A percentile compares a stretch with the other conserved stretches of the same genome.
Evolutionary conservation across 2,329 filamentous ascomycete species (phyloP).

Genomic region (Diaporthe australafricana): DNA sequence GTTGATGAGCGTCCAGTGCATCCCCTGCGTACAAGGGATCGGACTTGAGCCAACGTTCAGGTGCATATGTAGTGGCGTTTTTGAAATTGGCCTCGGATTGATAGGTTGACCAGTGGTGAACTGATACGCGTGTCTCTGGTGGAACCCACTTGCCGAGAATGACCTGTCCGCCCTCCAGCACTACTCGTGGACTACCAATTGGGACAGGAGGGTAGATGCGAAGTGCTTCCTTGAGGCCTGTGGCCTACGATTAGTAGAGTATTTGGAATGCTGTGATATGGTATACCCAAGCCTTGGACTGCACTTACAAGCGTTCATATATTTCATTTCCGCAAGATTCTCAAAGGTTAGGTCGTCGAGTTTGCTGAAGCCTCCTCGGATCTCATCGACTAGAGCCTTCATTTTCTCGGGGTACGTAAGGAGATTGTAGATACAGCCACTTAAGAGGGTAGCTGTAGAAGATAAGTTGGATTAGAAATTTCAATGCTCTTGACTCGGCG

Average conservation of each 20-base stretch:
- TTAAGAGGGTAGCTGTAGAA: conserved; percentile 15
- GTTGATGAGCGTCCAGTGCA: background rate
- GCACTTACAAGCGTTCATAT: conserved; percentile 42
- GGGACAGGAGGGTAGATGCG: conserved; percentile 43
- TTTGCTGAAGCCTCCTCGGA: conserved; percentile 43
- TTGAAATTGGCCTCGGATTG: conserved; percentile 24
- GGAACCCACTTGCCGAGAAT: conserved; percentile 17
- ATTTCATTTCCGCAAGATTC: conserved; percentile 39
- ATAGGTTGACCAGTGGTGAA: conserved; percentile 31
- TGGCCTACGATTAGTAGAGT: background rate
- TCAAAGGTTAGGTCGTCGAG: conserved; percentile 45
- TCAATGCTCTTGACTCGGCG: background rate
- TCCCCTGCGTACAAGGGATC: conserved; percentile 8
- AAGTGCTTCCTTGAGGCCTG: conserved; percentile 41
- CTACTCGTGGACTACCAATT: conserved; percentile 38
- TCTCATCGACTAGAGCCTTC: conserved; percentile 42
- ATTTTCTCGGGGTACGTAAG: background rate
- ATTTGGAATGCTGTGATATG: too few species aligned
- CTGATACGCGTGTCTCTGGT: conserved; percentile 27
- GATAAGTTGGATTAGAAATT: background rate
- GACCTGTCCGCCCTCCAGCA: conserved; percentile 42
- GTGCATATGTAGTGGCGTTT: conserved; percentile 1
- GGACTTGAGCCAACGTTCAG: conserved; percentile 18
- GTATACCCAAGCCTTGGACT: too few species aligned
- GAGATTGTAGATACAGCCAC: conserved; percentile 12